Evolutionary conservation across 108 stramenopile genomes (phyloP).

Genomic region (Cyclostephanos tholiformis): DNA sequence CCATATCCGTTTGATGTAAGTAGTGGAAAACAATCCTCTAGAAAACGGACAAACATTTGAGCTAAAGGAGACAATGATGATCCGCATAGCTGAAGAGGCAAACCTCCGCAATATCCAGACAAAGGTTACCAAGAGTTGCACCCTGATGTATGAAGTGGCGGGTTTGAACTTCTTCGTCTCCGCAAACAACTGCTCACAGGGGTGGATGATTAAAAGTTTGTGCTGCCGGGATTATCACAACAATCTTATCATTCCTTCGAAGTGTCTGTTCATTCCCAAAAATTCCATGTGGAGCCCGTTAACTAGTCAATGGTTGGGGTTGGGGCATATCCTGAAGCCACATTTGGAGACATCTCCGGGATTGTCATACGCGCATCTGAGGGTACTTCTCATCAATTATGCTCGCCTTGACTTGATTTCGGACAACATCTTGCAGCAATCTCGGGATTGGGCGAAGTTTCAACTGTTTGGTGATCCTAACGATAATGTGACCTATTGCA

Average conservation of each 20-base stretch:
- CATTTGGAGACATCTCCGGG: background rate
- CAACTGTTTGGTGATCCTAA: too few species aligned
- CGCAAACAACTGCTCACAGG: background rate
- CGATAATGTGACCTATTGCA: too few species aligned
- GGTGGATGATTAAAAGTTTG: background rate
- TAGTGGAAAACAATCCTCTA: too few species aligned
- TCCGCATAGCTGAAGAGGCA: background rate
- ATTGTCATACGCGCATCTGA: background rate
- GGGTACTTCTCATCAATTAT: background rate
- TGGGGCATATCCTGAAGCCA: background rate
- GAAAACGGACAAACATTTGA: too few species aligned
- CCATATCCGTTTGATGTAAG: too few species aligned
- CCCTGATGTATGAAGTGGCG: background rate
- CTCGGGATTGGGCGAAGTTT: too few species aligned
- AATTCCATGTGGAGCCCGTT: background rate
- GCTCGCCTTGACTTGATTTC: too few species aligned
- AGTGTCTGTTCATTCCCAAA: too few species aligned
- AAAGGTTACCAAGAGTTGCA: background rate
- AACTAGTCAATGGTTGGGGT: background rate
- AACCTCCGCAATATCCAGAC: background rate
- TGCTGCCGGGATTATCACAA: background rate
- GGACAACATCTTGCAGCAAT: too few species aligned
- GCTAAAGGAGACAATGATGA: too few species aligned
- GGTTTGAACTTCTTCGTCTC: background rate
- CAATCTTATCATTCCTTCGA: background rate